These are phyloP conservation scores for Saccharum hybrid DNA, from an alignment of 202 grass and related monocot genomes.

Conservation along the genomic window DNA sequence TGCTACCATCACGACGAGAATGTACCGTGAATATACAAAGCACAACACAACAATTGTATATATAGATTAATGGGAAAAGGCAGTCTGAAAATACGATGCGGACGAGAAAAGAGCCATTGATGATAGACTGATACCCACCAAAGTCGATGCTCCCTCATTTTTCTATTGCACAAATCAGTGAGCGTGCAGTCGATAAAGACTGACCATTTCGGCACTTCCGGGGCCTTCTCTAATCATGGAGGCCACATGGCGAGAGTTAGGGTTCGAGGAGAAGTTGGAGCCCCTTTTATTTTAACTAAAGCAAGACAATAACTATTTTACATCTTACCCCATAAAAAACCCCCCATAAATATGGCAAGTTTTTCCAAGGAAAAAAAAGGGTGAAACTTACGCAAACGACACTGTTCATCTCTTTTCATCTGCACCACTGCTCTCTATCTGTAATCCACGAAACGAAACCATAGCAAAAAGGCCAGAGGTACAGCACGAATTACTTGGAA, in stretches of 20 bases:
- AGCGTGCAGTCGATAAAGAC: background rate
- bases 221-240: constrained; percentile 16
- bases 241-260: background rate
- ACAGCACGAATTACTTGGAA: constrained; percentile 10
- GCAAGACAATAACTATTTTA: constrained; percentile 8
- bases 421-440: background rate
- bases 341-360: background rate
- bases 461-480: background rate
- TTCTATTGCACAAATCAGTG: background rate
- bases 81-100: background rate
- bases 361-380: background rate
- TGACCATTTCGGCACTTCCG: constrained; percentile 19
- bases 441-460: background rate
- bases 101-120: background rate
- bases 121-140: background rate
- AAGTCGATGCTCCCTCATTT: background rate
- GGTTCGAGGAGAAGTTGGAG: background rate
- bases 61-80: background rate
- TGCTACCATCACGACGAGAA: constrained; percentile 22
- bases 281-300: background rate
- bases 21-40: background rate
- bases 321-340: too few relatives aligned
- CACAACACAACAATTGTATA: background rate
- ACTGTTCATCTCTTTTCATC: background rate
- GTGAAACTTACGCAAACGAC: background rate